Conservation (phyloP, 1,284 basidiomycete species). For the Ceratobasidium sp. region DNA sequence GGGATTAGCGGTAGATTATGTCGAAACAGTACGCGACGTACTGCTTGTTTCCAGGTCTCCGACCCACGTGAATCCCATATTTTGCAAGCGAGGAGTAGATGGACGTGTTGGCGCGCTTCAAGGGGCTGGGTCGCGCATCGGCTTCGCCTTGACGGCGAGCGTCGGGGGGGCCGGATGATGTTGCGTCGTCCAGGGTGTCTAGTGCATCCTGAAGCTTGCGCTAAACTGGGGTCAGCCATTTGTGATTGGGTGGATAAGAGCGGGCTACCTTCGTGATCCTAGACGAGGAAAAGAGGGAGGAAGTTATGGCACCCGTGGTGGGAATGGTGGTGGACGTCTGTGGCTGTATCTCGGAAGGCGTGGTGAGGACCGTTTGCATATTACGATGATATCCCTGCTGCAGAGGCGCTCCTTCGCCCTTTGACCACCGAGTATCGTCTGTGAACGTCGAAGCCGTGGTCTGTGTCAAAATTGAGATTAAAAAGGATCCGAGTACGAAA, state of each 20-base stretch:
- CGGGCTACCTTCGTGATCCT: conserved; percentile 43
- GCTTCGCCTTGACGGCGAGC: conserved; percentile 34
- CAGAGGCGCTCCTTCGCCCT: conserved; percentile 15
- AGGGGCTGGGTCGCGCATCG: conserved; percentile 52
- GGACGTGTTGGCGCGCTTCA: conserved; percentile 68
- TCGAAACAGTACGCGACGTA: conserved; percentile 60
- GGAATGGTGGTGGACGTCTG: conserved; percentile 20
- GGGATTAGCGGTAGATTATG: conserved; percentile 42
- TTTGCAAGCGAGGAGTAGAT: conserved; percentile 81
- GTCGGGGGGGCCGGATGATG: conserved; percentile 12
- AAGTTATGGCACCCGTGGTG: conserved; percentile 40
- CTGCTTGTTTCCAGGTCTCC: conserved; percentile 63
- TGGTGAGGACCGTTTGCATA: conserved; percentile 32
- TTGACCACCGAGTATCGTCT: conserved; percentile 4
- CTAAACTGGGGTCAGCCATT: conserved; percentile 28
- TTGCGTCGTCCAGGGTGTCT: conserved; percentile 51
- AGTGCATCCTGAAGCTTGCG: conserved; percentile 53
- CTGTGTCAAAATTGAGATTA: conserved; percentile 21
- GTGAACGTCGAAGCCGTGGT: background rate
- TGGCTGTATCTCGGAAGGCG: conserved; percentile 28
- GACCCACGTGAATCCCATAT: conserved; percentile 66
- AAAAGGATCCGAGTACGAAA: background rate
- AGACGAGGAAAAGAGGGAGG: conserved; percentile 39
- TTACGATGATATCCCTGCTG: conserved; percentile 6
- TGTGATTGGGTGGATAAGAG: background rate